Evolutionary conservation across 805 yeast species (phyloP).

Genomic region (Candida golubevii): DNA sequence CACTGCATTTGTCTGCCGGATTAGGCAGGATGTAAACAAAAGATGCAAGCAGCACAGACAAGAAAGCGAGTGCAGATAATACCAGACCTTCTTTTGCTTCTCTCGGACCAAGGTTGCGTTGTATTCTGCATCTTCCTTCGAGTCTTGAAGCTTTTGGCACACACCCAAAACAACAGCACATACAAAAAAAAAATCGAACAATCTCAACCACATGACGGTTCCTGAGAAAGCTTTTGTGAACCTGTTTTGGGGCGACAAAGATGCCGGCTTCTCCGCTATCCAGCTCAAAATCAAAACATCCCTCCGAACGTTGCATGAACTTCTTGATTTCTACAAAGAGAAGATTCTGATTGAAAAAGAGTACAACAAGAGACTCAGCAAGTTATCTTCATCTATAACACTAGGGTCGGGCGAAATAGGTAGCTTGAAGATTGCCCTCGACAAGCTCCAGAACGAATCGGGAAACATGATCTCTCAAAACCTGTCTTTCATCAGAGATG

Average conservation of each 20-base stretch:
- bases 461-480: slow-evolving; percentile 56
- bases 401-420: slow-evolving; percentile 61
- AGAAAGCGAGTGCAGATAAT: no score
- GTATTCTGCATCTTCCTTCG: neutral
- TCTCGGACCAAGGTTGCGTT: no score
- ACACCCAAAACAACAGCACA: neutral
- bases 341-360: slow-evolving; percentile 68
- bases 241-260: slow-evolving; percentile 64
- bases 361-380: slow-evolving; percentile 51
- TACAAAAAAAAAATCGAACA: neutral
- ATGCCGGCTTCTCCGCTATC: slow-evolving; percentile 53
- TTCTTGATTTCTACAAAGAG: slow-evolving; percentile 33
- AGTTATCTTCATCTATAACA: slow-evolving; percentile 42
- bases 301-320: slow-evolving; percentile 45
- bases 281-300: slow-evolving; percentile 57
- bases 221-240: slow-evolving; percentile 34
- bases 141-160: neutral
- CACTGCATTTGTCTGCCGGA: slow-evolving; percentile 3
- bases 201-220: slow-evolving; percentile 7
- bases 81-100: no score
- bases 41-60: neutral
- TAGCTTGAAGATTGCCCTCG: slow-evolving; percentile 53
- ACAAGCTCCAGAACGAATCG: slow-evolving; percentile 55
- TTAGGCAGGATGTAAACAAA: slow-evolving; percentile 13
- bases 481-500: slow-evolving; percentile 46